These are phyloP conservation scores for Alternaria angustiovoidea DNA, from an alignment of 2,329 filamentous ascomycete species.

Conservation along the genomic window DNA sequence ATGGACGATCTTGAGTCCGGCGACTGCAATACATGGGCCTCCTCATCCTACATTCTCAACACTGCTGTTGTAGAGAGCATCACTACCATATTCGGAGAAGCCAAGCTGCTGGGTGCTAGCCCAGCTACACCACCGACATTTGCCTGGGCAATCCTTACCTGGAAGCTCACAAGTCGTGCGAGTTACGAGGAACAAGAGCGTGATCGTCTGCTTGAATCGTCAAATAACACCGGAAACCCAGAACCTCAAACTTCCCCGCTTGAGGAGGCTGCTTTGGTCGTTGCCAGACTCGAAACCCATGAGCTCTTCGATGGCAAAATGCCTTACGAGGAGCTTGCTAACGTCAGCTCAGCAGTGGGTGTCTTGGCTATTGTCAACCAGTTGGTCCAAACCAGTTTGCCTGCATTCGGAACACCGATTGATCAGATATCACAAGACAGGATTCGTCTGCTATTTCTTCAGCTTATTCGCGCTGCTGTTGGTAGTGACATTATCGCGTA, in stretches of 20 bases:
- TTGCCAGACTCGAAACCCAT: slow-evolving; percentile 32
- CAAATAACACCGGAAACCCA: slow-evolving; percentile 20
- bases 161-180: slow-evolving; percentile 34
- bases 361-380: slow-evolving; percentile 39
- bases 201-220: slow-evolving; percentile 37
- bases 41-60: slow-evolving; percentile 72
- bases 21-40: slow-evolving; percentile 37
- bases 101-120: slow-evolving; percentile 61
- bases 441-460: slow-evolving; percentile 71
- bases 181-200: slow-evolving; percentile 38
- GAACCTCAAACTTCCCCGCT: slow-evolving; percentile 29
- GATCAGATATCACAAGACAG: slow-evolving; percentile 67
- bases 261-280: slow-evolving; percentile 37
- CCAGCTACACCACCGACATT: slow-evolving; percentile 78
- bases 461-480: slow-evolving; percentile 73
- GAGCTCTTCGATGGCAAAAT: slow-evolving; percentile 39
- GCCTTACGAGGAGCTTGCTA: slow-evolving; percentile 39
- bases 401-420: slow-evolving; percentile 58
- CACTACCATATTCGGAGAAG: slow-evolving; percentile 72
- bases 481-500: slow-evolving; percentile 70
- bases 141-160: slow-evolving; percentile 76
- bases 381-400: slow-evolving; percentile 36
- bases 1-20: slow-evolving; percentile 57
- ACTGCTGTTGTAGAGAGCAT: slow-evolving; percentile 74
- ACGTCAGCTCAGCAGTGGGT: slow-evolving; percentile 32